A percentile compares a stretch with the other conserved stretches of the same genome.
Conservation (phyloP, 2,329 filamentous ascomycete genomes). For the Paracamarosporium sp. region DNA sequence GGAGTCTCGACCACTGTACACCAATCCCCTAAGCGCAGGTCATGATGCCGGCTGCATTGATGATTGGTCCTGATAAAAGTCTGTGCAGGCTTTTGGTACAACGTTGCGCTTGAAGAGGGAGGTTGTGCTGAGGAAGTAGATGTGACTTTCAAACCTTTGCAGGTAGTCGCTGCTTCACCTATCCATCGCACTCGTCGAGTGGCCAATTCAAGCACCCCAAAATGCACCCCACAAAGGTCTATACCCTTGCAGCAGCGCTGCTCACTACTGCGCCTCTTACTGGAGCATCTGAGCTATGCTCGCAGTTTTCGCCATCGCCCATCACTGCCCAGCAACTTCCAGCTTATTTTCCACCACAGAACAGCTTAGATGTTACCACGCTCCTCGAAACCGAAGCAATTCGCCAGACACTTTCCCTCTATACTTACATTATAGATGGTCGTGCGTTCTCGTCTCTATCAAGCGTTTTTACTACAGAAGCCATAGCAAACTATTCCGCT, state of each 20-base stretch:
- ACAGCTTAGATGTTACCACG: background rate
- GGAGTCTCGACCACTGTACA: background rate
- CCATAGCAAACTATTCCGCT: background rate
- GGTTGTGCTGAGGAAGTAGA: too few species aligned
- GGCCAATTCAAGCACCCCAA: background rate
- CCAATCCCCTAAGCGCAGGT: background rate
- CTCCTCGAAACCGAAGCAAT: slow-evolving; percentile 1
- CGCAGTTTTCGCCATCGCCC: background rate
- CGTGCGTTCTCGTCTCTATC: background rate
- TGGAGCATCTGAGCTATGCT: background rate
- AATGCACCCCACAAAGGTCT: background rate
- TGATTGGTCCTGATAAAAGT: background rate
- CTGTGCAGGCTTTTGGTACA: background rate
- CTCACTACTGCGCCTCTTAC: background rate
- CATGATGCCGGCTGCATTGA: background rate
- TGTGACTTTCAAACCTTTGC: background rate
- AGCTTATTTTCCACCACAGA: background rate
- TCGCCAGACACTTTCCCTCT: background rate
- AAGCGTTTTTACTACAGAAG: background rate
- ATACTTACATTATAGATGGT: background rate
- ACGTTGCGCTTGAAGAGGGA: background rate
- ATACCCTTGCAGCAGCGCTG: background rate
- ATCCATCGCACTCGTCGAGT: background rate
- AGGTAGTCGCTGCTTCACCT: background rate
- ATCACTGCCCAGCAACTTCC: background rate